Evolutionary conservation across 192 early-diverging fungal genomes (phyloP).

Genomic region (Diversispora epigaea): DNA sequence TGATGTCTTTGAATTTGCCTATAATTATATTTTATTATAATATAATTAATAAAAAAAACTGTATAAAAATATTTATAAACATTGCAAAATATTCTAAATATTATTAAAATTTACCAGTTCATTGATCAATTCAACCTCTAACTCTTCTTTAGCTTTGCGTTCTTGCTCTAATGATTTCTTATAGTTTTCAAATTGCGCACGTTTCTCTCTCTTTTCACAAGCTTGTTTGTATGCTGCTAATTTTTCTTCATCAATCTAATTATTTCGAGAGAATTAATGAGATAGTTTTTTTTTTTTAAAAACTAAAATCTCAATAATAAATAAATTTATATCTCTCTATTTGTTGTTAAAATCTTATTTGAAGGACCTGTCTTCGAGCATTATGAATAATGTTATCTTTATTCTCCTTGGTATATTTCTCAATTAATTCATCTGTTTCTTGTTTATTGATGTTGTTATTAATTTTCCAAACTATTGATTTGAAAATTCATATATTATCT

Average conservation of each 20-base stretch:
- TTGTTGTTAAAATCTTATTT: constrained; percentile 5
- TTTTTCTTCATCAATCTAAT: constrained; percentile 55
- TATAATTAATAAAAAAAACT: neutral
- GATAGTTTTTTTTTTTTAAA: neutral
- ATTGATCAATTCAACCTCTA: constrained; percentile 65
- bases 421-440: constrained; percentile 70
- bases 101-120: constrained; percentile 47
- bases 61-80: neutral
- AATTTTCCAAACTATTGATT: constrained; percentile 65
- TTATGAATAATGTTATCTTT: constrained; percentile 71
- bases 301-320: neutral
- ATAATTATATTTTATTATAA: neutral
- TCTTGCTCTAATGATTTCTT: constrained; percentile 66
- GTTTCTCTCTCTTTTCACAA: constrained; percentile 48
- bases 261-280: constrained; percentile 26
- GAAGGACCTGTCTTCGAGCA: constrained; percentile 50
- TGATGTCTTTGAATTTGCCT: constrained; percentile 39
- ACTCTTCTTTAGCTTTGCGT: constrained; percentile 53
- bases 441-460: constrained; percentile 75
- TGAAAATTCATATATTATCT: neutral
- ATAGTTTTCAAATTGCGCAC: constrained; percentile 64
- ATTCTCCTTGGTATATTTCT: constrained; percentile 71
- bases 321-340: neutral
- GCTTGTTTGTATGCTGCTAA: constrained; percentile 42
- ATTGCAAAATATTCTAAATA: too few species aligned